Evolutionary conservation across 345 rosid genomes (phyloP).

Genomic region (Euphorbia pulcherrima): DNA sequence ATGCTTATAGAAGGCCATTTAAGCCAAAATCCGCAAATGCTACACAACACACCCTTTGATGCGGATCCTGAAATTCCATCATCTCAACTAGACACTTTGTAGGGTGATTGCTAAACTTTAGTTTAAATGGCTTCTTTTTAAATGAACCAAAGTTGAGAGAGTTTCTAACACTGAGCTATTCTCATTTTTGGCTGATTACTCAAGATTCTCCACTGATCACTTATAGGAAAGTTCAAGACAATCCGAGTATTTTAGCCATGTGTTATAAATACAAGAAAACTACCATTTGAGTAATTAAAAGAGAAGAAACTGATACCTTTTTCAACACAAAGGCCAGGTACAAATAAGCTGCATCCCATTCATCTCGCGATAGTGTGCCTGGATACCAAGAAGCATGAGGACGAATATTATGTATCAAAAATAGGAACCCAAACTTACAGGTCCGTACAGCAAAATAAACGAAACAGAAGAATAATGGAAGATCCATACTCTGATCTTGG

Average conservation of each 20-base stretch:
- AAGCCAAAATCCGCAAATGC: neutral
- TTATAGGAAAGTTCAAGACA: neutral
- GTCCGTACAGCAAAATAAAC: neutral
- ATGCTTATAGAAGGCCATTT: neutral
- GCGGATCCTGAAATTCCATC: neutral
- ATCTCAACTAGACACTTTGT: neutral
- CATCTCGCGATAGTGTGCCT: conserved; percentile 88
- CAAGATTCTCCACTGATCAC: too few relatives aligned
- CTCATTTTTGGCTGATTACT: neutral
- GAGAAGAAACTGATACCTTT: conserved; percentile 50
- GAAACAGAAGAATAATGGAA: neutral
- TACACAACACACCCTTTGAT: too few relatives aligned
- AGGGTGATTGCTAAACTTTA: neutral
- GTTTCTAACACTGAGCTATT: neutral
- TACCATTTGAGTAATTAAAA: neutral
- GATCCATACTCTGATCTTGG: conserved; percentile 75
- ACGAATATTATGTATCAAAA: neutral
- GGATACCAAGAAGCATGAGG: conserved; percentile 11
- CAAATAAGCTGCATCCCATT: conserved; percentile 92
- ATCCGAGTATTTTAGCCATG: neutral
- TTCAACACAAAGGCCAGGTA: conserved; percentile 77
- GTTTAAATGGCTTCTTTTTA: neutral
- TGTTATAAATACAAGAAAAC: neutral
- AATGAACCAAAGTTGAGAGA: neutral
- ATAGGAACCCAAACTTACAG: neutral